Percentiles rank a stretch among this genome's conserved stretches.
These are phyloP conservation scores for Akebia trifoliata DNA, from an alignment of 164 flowering plant genomes.

Conservation along the genomic window DNA sequence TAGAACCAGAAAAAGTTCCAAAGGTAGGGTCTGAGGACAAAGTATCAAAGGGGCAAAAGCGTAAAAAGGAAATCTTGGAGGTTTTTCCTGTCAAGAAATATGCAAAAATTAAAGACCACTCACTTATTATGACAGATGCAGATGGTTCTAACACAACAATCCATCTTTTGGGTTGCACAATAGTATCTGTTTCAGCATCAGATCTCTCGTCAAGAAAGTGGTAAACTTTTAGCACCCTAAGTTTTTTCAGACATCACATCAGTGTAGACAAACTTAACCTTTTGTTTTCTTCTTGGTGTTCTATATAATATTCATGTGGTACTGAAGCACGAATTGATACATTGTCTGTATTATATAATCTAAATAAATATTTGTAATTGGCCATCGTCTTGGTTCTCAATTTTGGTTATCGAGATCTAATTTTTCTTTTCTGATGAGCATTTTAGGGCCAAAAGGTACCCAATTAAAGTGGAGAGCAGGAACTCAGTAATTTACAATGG, in stretches of 20 bases:
- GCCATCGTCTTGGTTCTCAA: background rate
- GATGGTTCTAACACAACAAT: constrained; percentile 50
- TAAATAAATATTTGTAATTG: too few relatives aligned
- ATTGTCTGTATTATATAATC: too few relatives aligned
- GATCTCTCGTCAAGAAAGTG: constrained; percentile 67
- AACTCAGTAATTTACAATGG: constrained; percentile 46
- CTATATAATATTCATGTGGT: background rate
- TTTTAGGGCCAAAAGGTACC: constrained; percentile 85
- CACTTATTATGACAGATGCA: constrained; percentile 46
- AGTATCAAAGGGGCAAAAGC: constrained; percentile 40
- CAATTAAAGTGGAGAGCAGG: constrained; percentile 70
- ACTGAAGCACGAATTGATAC: background rate
- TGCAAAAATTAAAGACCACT: constrained; percentile 54
- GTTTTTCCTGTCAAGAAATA: constrained; percentile 57
- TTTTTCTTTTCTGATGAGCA: constrained; percentile 5
- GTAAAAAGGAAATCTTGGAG: constrained; percentile 53
- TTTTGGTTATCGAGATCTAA: constrained; percentile 3
- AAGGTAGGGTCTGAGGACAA: constrained; percentile 34
- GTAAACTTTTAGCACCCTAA: constrained; percentile 25
- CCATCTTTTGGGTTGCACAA: constrained; percentile 46
- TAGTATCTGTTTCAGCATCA: constrained; percentile 81
- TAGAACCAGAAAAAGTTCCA: constrained; percentile 57
- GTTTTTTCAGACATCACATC: background rate
- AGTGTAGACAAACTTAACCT: background rate
- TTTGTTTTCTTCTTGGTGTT: background rate